Conservation (phyloP, 164 flowering plant species). For the Vitis cinerea region DNA sequence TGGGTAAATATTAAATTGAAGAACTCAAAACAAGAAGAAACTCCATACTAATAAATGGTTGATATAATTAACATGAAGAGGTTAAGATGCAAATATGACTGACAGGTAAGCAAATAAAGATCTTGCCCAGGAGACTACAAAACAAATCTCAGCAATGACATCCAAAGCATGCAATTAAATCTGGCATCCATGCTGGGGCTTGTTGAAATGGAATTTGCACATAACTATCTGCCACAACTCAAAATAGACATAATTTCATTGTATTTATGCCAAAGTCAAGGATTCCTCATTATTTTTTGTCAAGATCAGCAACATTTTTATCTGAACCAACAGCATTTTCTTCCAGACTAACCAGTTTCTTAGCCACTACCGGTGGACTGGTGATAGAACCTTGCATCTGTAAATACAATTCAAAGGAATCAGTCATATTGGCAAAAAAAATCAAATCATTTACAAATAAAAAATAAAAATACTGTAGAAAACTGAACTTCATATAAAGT, state of each 20-base stretch:
- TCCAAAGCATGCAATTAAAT: slow-evolving; percentile 17
- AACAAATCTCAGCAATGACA: not conserved
- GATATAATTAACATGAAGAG: no score
- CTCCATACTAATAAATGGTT: no score
- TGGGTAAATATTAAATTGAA: no score
- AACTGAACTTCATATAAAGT: no score
- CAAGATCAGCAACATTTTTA: slow-evolving; percentile 17
- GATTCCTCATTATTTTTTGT: slow-evolving; percentile 6
- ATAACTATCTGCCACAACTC: slow-evolving; percentile 7
- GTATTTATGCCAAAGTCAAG: slow-evolving; percentile 6
- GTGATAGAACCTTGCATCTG: slow-evolving; percentile 34
- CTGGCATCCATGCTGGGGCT: slow-evolving; percentile 15
- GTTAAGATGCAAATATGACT: not conserved
- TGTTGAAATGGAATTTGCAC: slow-evolving; percentile 10
- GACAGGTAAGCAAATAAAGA: no score
- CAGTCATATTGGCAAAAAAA: not conserved
- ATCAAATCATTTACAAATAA: not conserved
- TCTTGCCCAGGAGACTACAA: not conserved
- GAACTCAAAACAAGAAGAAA: no score
- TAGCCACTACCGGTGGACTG: slow-evolving; percentile 28
- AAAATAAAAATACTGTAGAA: not conserved
- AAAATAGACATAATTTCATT: slow-evolving; percentile 3
- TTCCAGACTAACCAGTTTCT: slow-evolving; percentile 29
- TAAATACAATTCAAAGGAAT: slow-evolving; percentile 1
- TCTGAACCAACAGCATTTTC: slow-evolving; percentile 22